Base-by-base conservation (phyloP, 441 rosid genomes). In the Codiaeum variegatum region DNA sequence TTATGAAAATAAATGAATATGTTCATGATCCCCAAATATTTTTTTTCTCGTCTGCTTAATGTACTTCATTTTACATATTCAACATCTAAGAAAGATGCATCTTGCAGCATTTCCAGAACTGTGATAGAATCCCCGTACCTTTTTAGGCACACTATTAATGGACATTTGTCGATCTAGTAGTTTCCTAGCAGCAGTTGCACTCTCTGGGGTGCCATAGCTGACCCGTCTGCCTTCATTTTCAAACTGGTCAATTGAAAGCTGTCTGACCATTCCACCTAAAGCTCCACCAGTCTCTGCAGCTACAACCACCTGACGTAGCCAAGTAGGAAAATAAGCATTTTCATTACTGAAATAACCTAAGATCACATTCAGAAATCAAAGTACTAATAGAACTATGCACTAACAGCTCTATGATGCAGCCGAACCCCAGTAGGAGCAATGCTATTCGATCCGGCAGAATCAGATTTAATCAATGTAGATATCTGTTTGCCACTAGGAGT, bases 211-310 rank as follows among this genome's bases (percentile, higher is more conserved):
- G 69, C 98, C 99, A 75, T 95, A 90, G 82, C 97, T 85, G 60
- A 92, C 99, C 86, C 97, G 89, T 68, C 98, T 88, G 69, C 97
- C 97, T 83, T 95, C 98, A 77, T 92, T 95, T 85, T 95, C 99
- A 80, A 95, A 95, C 79, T 91, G 98, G 79, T 95, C 98, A 62
- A 92, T 91, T 2, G 99, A 91, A 80, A 92, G 92, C 80, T 89
- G 97, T 76, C 98, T 87, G 71, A 95, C 98, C 97, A 93, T 87
- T 79, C 98, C 97, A 80, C 98, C 97, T 83, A 95, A 85, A 74
- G 96, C 99, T 76, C 99, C 99, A 74, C 92, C 92, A 36, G 97
- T 89, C 85, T 95, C 98, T 76, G 98, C 93, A 72, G 99, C 96
- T 72, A 95, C 88, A 80, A 95, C 99, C 54, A 95, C 98, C 99